These are phyloP conservation scores for Kluyveromyces siamensis DNA, from an alignment of 805 yeast species.

Conservation along the genomic window DNA sequence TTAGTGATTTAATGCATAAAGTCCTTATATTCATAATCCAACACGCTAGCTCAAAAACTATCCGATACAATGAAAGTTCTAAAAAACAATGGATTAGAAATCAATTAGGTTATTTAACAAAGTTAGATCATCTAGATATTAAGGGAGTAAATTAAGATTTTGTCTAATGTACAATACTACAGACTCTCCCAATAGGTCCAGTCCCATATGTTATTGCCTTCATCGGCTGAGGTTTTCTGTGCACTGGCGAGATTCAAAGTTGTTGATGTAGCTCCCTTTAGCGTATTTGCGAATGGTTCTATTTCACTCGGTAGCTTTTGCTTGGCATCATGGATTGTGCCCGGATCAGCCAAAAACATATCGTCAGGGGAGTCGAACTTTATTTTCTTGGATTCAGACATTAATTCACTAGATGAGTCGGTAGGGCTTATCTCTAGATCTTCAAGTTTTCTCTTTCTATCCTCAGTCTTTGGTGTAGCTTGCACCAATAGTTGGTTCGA, in stretches of 20 bases:
- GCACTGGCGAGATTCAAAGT: not conserved
- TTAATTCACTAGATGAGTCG: conserved; percentile 19
- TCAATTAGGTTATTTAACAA: not conserved
- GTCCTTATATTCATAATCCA: too few relatives aligned
- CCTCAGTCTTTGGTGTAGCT: conserved; percentile 1
- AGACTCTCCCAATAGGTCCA: conserved; percentile 24
- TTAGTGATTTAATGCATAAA: too few relatives aligned
- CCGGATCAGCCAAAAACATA: conserved; percentile 14
- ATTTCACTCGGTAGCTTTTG: not conserved
- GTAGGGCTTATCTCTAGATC: conserved; percentile 20
- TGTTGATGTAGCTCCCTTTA: not conserved
- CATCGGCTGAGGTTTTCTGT: not conserved
- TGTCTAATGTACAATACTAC: not conserved
- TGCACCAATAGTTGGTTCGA: not conserved
- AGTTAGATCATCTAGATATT: not conserved
- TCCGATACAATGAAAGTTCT: not conserved
- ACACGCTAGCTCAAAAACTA: too few relatives aligned
- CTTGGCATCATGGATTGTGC: not conserved
- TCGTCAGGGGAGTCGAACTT: conserved; percentile 29
- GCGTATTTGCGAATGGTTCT: not conserved
- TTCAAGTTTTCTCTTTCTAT: conserved; percentile 22
- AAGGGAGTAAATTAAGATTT: not conserved
- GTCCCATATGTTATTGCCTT: conserved; percentile 20
- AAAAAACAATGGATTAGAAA: not conserved
- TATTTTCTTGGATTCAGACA: conserved; percentile 27